These are phyloP conservation scores for Colletotrichum camelliae DNA, from an alignment of 2,329 filamentous ascomycete genomes.

Conservation along the genomic window DNA sequence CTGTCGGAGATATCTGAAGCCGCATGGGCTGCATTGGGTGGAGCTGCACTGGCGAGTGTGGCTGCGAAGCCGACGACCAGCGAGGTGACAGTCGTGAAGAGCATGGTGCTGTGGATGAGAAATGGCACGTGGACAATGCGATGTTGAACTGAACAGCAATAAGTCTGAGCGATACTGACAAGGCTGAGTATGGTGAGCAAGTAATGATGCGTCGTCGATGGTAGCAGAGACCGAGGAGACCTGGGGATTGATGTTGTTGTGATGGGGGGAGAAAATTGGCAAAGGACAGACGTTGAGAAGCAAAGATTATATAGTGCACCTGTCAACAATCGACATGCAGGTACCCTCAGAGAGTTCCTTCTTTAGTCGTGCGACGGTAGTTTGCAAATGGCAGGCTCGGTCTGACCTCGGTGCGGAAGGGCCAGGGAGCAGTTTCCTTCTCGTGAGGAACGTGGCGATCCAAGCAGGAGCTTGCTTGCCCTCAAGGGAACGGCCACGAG, in stretches of 20 bases:
- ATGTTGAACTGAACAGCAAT: accelerated
- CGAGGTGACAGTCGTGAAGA: not conserved
- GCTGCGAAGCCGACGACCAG: not conserved
- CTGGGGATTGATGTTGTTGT: not conserved
- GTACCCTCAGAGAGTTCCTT: not conserved
- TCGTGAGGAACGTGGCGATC: not conserved
- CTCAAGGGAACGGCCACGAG: not conserved
- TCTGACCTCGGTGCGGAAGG: not conserved
- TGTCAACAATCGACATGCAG: not conserved
- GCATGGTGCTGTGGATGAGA: not conserved
- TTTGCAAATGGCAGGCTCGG: not conserved
- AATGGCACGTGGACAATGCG: accelerated
- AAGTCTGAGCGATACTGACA: not conserved
- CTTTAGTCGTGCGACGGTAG: not conserved
- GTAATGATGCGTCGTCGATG: not conserved
- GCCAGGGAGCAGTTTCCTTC: not conserved
- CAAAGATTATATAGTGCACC: not conserved
- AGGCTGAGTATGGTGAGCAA: not conserved
- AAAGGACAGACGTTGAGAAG: not conserved
- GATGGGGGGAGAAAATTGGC: not conserved
- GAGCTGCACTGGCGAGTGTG: not conserved
- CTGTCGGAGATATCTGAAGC: not conserved
- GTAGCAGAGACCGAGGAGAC: not conserved
- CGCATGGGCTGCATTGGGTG: accelerated
- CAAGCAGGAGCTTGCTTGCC: not conserved